phyloP scores from a whole-genome alignment of 768 basidiomycete genomes.

The Tremella yokohamensis region DNA sequence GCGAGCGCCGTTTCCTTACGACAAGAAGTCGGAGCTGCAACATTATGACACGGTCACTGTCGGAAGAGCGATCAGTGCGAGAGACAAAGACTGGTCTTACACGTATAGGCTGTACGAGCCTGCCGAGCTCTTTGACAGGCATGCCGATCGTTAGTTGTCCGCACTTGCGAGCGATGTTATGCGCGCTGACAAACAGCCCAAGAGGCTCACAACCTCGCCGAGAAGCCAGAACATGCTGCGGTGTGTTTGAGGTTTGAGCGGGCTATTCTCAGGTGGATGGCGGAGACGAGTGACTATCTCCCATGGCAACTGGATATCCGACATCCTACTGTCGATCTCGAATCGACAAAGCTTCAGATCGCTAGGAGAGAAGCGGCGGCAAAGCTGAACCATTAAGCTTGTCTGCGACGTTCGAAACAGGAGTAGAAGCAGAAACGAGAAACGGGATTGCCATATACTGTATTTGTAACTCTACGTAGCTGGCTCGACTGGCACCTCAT shows the following conservation, averaged over 20 bases:
- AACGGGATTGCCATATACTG: no score
- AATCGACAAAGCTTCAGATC: slow-evolving; percentile 6
- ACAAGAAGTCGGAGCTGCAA: slow-evolving; percentile 6
- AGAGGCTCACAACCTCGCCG: slow-evolving; percentile 6
- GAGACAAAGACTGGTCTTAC: slow-evolving; percentile 8
- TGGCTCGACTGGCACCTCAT: no score
- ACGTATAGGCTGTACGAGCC: slow-evolving; percentile 11
- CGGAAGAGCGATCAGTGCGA: slow-evolving; percentile 3
- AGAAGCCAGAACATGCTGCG: slow-evolving; percentile 1
- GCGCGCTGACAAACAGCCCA: neutral
- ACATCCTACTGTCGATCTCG: neutral
- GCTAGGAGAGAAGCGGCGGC: no score
- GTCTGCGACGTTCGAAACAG: no score
- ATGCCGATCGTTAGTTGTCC: neutral
- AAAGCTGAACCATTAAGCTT: no score
- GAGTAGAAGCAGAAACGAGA: no score
- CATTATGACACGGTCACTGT: slow-evolving; percentile 4
- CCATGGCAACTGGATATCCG: slow-evolving; percentile 6
- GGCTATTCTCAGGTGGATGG: slow-evolving; percentile 6
- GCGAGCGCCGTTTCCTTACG: slow-evolving; percentile 6
- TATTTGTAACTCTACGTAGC: no score
- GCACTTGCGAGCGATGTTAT: no score
- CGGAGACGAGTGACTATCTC: slow-evolving; percentile 7
- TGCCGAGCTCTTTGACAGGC: slow-evolving; percentile 2
- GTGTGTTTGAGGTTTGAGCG: neutral